These are phyloP conservation scores for Moesziomyces aphidis DNA, from an alignment of 1,284 basidiomycete genomes.

Conservation along the genomic window DNA sequence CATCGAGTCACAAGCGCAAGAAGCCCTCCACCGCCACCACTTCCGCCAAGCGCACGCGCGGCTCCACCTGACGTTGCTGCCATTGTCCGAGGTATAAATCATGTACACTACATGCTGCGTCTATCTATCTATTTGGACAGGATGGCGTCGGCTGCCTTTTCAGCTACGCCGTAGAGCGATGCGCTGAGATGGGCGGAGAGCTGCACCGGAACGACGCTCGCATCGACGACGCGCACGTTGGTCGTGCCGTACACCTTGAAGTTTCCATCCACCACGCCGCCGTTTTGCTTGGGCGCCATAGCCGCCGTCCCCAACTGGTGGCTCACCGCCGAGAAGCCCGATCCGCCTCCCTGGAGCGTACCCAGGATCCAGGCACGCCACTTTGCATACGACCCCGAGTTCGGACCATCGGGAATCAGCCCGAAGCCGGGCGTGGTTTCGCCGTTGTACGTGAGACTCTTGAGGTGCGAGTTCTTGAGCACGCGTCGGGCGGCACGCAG, in stretches of 20 bases:
- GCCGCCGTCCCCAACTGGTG: conserved; percentile 76
- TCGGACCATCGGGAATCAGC: conserved; percentile 51
- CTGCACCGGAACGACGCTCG: conserved; percentile 52
- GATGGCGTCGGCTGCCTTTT: conserved; percentile 51
- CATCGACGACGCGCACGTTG: conserved; percentile 62
- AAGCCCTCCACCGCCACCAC: conserved; percentile 1
- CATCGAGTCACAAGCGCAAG: conserved; percentile 21
- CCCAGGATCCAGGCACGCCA: conserved; percentile 69
- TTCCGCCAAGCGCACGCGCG: conserved; percentile 12
- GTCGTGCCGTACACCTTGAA: conserved; percentile 67
- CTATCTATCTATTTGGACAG: neutral
- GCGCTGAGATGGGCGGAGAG: conserved; percentile 54
- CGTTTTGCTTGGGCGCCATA: conserved; percentile 75
- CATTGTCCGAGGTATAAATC: neutral
- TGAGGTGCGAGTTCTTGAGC: conserved; percentile 59
- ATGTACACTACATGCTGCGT: neutral
- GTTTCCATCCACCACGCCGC: conserved; percentile 70
- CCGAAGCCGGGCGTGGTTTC: conserved; percentile 67
- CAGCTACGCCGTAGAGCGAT: conserved; percentile 56
- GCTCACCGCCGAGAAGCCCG: conserved; percentile 68
- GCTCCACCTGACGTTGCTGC: neutral
- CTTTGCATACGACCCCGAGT: conserved; percentile 52
- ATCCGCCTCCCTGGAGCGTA: conserved; percentile 54
- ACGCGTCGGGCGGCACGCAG: conserved; percentile 62
- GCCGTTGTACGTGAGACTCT: conserved; percentile 52